Base-by-base conservation (phyloP, 345 rosid genomes). In the Eutrema heterophyllum region DNA sequence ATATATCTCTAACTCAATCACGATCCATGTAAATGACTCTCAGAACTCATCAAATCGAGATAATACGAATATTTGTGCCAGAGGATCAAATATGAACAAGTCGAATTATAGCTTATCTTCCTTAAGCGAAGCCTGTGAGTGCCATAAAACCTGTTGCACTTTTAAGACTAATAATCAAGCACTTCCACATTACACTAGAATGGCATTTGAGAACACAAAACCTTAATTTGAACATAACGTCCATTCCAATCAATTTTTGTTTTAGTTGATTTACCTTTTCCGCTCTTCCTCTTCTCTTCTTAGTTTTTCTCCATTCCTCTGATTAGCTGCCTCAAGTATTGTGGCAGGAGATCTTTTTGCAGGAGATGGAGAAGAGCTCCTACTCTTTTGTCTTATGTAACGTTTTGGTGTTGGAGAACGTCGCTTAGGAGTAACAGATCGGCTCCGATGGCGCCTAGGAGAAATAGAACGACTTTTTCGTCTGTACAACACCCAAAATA, bases 211-310 rank as follows among this genome's bases (percentile, higher is more conserved):
- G 29, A 68, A n/a, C 75, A 71, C 41, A 65, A 80, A 64, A n/a
- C 55, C 38, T 48, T 57, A 56, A 12, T 26, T 71, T 56, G 9
- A 38, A 9, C 35, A 71, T 43, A 67, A 49, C 21, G 6, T 58
- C 16, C 41, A 49, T 64, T 35, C 14, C 41, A 45, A 1, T 39
- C 33, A 1, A 12, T 4, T 9, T 9, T 24, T 30, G 24, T 21
- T n/a, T 52, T 1, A 5, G 54, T 81, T 26, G 57, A 71, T 81
- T 74, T 88, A 95, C 99, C 99, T 92, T 85, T 84, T 95, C 78
- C 83, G 89, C 81, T 87, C 92, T 80, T 89, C 97, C 73, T 87
- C 98, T 81, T 90, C 97, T 81, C 84, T 85, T 82, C 78, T 88
- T 81, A 86, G 62, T 82, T 88, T 89, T 79, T 48, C 82, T 44